These are phyloP conservation scores for Podaxis rugospora DNA, from an alignment of 768 basidiomycete genomes.

Conservation along the genomic window DNA sequence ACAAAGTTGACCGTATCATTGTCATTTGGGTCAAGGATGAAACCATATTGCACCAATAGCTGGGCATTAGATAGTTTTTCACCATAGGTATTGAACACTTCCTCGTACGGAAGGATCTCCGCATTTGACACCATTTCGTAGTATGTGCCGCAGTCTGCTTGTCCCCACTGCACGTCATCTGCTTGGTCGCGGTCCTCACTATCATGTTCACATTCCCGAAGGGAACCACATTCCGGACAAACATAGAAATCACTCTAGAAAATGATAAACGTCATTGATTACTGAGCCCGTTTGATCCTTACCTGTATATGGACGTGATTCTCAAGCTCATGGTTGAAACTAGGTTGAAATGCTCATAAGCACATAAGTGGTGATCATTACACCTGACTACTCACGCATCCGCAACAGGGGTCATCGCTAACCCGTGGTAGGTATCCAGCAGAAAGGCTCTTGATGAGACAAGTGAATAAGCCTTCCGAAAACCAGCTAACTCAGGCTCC, in stretches of 20 bases:
- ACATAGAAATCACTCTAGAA: constrained; percentile 69
- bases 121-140: constrained; percentile 69
- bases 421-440: constrained; percentile 74
- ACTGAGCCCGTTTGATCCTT: constrained; percentile 13
- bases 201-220: constrained; percentile 67
- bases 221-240: constrained; percentile 66
- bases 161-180: background rate
- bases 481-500: constrained; percentile 32
- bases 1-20: constrained; percentile 52
- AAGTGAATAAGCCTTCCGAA: constrained; percentile 52
- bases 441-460: constrained; percentile 83
- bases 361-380: background rate
- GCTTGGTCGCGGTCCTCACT: constrained; percentile 21
- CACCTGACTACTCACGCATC: constrained; percentile 55
- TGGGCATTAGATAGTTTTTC: constrained; percentile 58
- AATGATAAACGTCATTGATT: constrained; percentile 10
- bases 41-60: constrained; percentile 69
- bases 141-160: constrained; percentile 28
- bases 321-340: constrained; percentile 70
- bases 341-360: constrained; percentile 22
- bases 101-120: constrained; percentile 41
- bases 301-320: constrained; percentile 77
- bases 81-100: constrained; percentile 82
- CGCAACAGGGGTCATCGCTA: constrained; percentile 83
- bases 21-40: constrained; percentile 69